Conservation (phyloP, 805 yeast species). For the Wickerhamiella musiphila region DNA sequence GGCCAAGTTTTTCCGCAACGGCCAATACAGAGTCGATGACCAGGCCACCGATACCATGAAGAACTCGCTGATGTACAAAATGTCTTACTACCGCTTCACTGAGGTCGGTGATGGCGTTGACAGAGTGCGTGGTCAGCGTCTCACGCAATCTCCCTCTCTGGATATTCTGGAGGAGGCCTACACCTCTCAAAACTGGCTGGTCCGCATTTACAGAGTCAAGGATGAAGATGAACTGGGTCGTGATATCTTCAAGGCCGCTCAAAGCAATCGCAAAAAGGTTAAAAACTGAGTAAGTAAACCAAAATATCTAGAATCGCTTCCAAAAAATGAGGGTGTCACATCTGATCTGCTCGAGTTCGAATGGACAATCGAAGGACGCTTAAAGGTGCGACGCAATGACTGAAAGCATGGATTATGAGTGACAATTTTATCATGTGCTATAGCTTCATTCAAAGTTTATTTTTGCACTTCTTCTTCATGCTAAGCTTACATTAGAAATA, state of each 20-base stretch:
- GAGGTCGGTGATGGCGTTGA: slow-evolving; percentile 51
- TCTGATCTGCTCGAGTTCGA: too few species aligned
- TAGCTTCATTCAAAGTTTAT: too few species aligned
- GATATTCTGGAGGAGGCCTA: slow-evolving; percentile 83
- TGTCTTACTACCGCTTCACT: slow-evolving; percentile 76
- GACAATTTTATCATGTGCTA: too few species aligned
- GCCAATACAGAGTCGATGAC: slow-evolving; percentile 78
- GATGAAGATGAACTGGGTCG: slow-evolving; percentile 80
- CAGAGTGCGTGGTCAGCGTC: slow-evolving; percentile 74
- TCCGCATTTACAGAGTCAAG: slow-evolving; percentile 82
- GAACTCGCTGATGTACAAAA: slow-evolving; percentile 82
- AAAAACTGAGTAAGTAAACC: too few species aligned
- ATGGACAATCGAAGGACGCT: too few species aligned
- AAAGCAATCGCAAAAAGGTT: too few species aligned
- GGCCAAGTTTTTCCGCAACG: slow-evolving; percentile 66
- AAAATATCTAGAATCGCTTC: too few species aligned
- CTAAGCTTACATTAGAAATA: neutral
- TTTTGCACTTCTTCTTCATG: too few species aligned
- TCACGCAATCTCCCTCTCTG: slow-evolving; percentile 36
- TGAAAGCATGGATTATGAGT: too few species aligned
- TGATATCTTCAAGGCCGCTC: too few species aligned
- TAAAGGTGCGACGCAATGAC: too few species aligned
- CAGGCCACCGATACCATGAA: slow-evolving; percentile 73
- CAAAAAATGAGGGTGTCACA: too few species aligned
- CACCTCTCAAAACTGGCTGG: slow-evolving; percentile 93